A percentile compares a stretch with the other conserved stretches of the same genome.
phyloP scores from a whole-genome alignment of 148 eudicot genomes.

The Gaultheria prostrata region DNA sequence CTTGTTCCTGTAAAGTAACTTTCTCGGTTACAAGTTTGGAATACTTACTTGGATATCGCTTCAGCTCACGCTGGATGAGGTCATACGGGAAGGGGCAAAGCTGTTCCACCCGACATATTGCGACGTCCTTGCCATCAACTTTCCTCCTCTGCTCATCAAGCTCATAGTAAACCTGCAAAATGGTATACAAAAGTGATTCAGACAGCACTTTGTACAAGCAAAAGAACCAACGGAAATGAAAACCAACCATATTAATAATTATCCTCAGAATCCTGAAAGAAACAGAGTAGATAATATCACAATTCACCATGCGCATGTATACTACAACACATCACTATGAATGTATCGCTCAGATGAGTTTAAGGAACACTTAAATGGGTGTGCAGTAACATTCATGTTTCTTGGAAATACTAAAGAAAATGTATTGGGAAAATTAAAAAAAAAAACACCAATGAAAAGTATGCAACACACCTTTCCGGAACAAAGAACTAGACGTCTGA shows the following conservation, averaged over 20 bases:
- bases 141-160: constrained; percentile 80
- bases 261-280: background rate
- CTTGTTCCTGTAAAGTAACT: background rate
- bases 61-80: constrained; percentile 79
- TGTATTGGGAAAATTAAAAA: background rate
- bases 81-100: constrained; percentile 95
- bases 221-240: background rate
- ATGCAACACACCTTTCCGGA: constrained; percentile 73
- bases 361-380: background rate
- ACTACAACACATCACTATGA: background rate
- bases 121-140: constrained; percentile 54
- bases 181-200: background rate
- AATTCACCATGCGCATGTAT: background rate
- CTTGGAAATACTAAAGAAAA: background rate
- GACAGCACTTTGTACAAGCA: background rate
- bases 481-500: constrained; percentile 82
- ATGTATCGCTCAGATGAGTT: background rate
- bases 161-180: constrained; percentile 83
- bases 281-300: background rate
- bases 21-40: background rate
- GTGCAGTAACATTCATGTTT: background rate
- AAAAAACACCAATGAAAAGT: background rate
- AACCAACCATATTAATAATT: background rate
- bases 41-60: constrained; percentile 89
- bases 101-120: constrained; percentile 90